These are phyloP conservation scores for barrel medic (Medicago truncatula) DNA, from an alignment of 306 rosid genomes.

Conservation along the genomic window DNA sequence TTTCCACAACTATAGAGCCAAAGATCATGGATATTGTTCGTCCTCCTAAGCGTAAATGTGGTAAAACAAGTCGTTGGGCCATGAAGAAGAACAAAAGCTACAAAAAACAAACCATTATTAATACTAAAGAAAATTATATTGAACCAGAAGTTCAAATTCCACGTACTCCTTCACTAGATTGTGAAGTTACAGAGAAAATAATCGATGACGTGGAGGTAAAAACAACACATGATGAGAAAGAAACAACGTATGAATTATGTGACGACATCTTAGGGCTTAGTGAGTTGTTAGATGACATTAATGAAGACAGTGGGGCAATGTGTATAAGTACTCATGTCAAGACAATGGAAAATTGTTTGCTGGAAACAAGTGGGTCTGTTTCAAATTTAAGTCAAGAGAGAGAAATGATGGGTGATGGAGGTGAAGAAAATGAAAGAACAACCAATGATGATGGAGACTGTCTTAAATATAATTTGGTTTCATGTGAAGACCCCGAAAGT, in stretches of 20 bases:
- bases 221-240: neutral
- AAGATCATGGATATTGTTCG: slow-evolving; percentile 33
- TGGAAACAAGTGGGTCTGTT: slow-evolving; percentile 42
- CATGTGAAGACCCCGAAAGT: slow-evolving; percentile 34
- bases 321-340: too few relatives aligned
- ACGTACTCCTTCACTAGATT: slow-evolving; percentile 42
- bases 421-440: slow-evolving; percentile 11
- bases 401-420: slow-evolving; percentile 37
- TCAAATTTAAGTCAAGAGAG: slow-evolving; percentile 48
- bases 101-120: neutral
- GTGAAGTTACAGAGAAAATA: neutral
- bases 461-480: neutral
- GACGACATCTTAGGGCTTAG: slow-evolving; percentile 21
- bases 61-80: slow-evolving; percentile 72
- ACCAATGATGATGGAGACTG: neutral
- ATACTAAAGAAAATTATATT: neutral
- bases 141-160: slow-evolving; percentile 27
- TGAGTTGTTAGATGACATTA: slow-evolving; percentile 29
- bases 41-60: slow-evolving; percentile 52
- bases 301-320: slow-evolving; percentile 44
- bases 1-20: neutral
- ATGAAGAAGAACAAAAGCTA: slow-evolving; percentile 58
- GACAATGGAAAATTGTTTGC: slow-evolving; percentile 36
- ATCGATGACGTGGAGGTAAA: neutral
- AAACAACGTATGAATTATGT: neutral